Base-by-base conservation (phyloP, 345 rosid genomes). In the Eucalyptus pauciflora region DNA sequence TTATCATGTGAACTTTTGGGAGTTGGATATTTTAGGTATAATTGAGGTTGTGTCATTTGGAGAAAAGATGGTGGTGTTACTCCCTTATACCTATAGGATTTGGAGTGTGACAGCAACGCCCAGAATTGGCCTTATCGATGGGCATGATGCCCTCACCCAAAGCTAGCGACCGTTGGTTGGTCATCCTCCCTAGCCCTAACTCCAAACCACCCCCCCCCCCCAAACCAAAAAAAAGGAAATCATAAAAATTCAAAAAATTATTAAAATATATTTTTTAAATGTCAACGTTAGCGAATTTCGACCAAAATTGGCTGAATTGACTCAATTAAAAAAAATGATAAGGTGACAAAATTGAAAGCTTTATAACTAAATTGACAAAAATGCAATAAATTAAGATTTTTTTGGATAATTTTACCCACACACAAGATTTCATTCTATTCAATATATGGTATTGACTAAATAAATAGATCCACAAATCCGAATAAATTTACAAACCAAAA, bases 211-310 rank as follows among this genome's bases (percentile, higher is more conserved):
- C n/a, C n/a, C 2, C 16, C 7, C 16, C 17, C 45, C 45, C 7
- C 7, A 7, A 6, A 5, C 37, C 37, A 51, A 51, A 4, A 54
- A 54, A 22, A 24, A 0, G 27, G 29, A 56, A 56, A 8, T 56
- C 3, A 56, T 10, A 56, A 56, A 56, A 56, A 9, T 22, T 9
- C 6, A 10, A 56, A 24, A 22, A 24, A 0, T 24, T 24, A 24
- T 56, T 24, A 56, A 22, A 22, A 22, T 51, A 22, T 18, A 7
- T 6, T 18, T 16, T 16, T 0, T 3, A 8, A 24, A 56, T 25
- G 62, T 56, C 6, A 0, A 56, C 1, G 1, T 56, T 0, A 1
- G 0, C 4, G 29, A 0, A 22, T 9, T 4, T 56, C 1, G 0
- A 5, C 12, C 13, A 56, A 22, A 56, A 22, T 24, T 56, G 62